phyloP scores from a whole-genome alignment of 2,329 filamentous ascomycete genomes.

The Trichoderma koningiopsis region DNA sequence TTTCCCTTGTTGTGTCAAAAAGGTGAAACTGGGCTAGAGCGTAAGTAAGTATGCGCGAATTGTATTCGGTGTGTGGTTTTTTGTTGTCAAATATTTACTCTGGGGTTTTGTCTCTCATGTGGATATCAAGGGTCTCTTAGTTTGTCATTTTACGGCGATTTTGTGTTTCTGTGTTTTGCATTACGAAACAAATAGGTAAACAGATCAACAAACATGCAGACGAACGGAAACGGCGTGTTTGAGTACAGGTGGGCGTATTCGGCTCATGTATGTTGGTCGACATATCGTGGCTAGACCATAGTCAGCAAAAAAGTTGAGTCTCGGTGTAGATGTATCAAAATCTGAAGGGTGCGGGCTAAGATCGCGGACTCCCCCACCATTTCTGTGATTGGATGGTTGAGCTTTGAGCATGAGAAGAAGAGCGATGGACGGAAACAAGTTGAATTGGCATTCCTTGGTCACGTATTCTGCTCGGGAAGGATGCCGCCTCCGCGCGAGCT shows the following conservation, averaged over 20 bases:
- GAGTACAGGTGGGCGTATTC: neutral
- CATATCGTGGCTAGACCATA: neutral
- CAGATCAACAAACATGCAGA: neutral
- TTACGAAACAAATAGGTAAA: neutral
- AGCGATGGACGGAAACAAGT: neutral
- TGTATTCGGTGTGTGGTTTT: neutral
- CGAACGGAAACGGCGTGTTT: neutral
- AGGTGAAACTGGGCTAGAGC: neutral
- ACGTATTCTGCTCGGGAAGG: neutral
- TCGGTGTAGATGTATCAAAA: constrained; percentile 12
- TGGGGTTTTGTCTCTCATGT: neutral
- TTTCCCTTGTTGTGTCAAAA: neutral
- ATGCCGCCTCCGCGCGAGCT: constrained; percentile 5
- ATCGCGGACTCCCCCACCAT: neutral
- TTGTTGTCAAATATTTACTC: neutral
- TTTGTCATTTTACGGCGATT: neutral
- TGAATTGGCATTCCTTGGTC: neutral
- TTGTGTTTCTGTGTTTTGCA: neutral
- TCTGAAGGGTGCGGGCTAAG: neutral
- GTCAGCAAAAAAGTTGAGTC: neutral
- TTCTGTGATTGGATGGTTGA: neutral
- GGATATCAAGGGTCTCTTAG: neutral
- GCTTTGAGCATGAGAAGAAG: neutral
- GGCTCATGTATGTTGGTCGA: neutral
- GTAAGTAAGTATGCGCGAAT: neutral